Evolutionary conservation across 2,329 filamentous ascomycete genomes (phyloP).

Genomic region (Escovopsis sp.): DNA sequence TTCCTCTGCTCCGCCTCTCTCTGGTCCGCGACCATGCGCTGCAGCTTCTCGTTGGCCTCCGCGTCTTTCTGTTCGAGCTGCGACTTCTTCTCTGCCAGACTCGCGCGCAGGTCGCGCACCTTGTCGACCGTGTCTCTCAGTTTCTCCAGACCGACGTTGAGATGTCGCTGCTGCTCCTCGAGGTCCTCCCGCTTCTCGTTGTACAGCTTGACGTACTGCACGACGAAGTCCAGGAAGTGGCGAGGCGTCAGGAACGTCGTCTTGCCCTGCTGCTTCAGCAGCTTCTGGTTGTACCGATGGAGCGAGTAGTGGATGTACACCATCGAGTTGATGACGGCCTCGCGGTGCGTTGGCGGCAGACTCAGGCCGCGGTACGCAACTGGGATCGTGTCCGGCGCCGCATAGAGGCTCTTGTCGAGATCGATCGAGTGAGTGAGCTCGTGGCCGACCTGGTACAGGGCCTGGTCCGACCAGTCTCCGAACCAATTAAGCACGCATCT

Average conservation of each 20-base stretch:
- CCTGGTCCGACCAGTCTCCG: constrained; percentile 98
- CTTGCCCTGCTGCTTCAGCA: constrained; percentile 84
- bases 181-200: constrained; percentile 97
- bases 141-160: constrained; percentile 97
- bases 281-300: constrained; percentile 72
- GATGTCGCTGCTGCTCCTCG: constrained; percentile 94
- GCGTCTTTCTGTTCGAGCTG: constrained; percentile 87
- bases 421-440: constrained; percentile 96
- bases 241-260: constrained; percentile 87
- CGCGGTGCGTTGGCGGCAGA: constrained; percentile 77
- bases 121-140: constrained; percentile 93
- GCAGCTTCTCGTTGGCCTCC: constrained; percentile 92
- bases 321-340: constrained; percentile 94
- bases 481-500: constrained; percentile 99
- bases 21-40: constrained; percentile 94
- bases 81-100: constrained; percentile 84
- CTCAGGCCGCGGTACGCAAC: constrained; percentile 77
- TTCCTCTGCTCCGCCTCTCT: constrained; percentile 87
- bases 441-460: constrained; percentile 90
- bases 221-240: constrained; percentile 95
- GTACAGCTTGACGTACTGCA: constrained; percentile 93
- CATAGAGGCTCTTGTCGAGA: constrained; percentile 73
- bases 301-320: constrained; percentile 96
- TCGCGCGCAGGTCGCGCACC: constrained; percentile 79
- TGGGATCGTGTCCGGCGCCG: constrained; percentile 78